phyloP scores from a whole-genome alignment of 495 filamentous ascomycete genomes.

The Parmelia sp. region DNA sequence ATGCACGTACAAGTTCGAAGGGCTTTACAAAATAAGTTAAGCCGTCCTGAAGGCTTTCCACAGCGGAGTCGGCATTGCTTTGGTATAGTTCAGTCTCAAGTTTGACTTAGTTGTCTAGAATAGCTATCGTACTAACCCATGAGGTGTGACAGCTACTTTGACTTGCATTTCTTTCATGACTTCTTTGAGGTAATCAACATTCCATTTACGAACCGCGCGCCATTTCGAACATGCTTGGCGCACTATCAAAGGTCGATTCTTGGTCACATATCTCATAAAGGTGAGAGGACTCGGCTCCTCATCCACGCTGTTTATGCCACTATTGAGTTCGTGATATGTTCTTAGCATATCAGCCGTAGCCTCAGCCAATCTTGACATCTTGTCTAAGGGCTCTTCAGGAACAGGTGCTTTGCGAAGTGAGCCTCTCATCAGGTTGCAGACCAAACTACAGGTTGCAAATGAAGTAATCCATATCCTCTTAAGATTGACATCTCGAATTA shows the following conservation, averaged over 20 bases:
- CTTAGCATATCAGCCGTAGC: conserved; percentile 12
- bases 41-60: conserved; percentile 23
- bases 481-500: no score
- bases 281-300: conserved; percentile 61
- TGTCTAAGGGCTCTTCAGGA: no score
- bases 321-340: conserved; percentile 62
- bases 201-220: conserved; percentile 56
- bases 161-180: conserved; percentile 47
- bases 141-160: conserved; percentile 65
- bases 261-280: conserved; percentile 63
- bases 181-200: conserved; percentile 45
- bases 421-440: no score
- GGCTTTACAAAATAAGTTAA: conserved; percentile 39
- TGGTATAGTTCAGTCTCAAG: background rate
- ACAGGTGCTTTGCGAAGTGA: no score
- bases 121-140: conserved; percentile 43
- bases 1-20: conserved; percentile 25
- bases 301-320: conserved; percentile 49
- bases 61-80: conserved; percentile 35
- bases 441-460: no score
- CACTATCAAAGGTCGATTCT: conserved; percentile 65
- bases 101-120: background rate
- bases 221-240: conserved; percentile 51
- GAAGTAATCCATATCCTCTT: no score
- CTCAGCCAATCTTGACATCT: background rate